Conservation (phyloP, 140 eudicot species). For the Bidens hawaiensis region DNA sequence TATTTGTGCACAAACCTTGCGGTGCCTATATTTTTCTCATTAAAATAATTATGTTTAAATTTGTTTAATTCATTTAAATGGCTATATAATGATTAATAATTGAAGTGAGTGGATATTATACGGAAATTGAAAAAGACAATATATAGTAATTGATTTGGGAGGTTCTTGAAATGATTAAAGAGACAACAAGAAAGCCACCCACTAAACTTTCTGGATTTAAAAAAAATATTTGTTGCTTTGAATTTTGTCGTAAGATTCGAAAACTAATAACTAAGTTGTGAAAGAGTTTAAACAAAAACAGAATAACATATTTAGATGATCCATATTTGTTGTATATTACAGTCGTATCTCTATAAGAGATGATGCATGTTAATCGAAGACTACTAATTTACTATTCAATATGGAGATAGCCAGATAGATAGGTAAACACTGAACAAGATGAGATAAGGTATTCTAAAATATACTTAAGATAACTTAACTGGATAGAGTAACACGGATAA, state of each 20-base stretch:
- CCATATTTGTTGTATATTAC: too few species aligned
- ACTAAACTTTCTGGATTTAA: constrained; percentile 27
- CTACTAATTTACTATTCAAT: too few species aligned
- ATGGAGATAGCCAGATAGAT: too few species aligned
- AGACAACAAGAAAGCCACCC: constrained; percentile 38
- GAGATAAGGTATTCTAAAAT: too few species aligned
- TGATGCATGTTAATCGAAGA: too few species aligned
- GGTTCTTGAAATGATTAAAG: constrained; percentile 41
- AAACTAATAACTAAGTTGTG: neutral
- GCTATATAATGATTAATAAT: constrained; percentile 11
- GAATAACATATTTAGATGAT: too few species aligned
- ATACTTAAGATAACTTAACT: too few species aligned
- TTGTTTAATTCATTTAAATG: neutral
- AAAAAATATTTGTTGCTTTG: constrained; percentile 15
- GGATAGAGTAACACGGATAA: too few species aligned
- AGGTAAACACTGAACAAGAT: too few species aligned
- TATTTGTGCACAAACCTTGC: neutral
- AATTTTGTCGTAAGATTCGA: neutral
- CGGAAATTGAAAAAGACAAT: neutral
- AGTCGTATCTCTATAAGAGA: too few species aligned
- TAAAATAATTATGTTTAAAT: neutral
- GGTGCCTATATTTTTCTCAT: neutral
- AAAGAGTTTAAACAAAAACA: too few species aligned
- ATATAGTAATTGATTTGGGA: constrained; percentile 30
- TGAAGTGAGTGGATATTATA: constrained; percentile 24